phyloP scores from a whole-genome alignment of 345 rosid genomes.

The Crucihimalaya himalaica region DNA sequence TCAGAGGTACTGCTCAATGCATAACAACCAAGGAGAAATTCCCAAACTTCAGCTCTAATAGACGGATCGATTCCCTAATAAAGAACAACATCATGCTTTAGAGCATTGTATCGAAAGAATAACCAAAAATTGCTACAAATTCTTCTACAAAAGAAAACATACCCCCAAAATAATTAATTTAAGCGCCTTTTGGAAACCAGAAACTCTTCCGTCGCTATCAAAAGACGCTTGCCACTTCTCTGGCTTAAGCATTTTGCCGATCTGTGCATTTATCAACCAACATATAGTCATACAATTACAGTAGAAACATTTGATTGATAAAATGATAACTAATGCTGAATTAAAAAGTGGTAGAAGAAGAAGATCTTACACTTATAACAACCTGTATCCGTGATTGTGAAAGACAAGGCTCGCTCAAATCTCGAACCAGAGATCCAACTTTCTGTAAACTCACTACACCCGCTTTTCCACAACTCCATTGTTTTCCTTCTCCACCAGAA shows the following conservation, averaged over 20 bases:
- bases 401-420: conserved; percentile 85
- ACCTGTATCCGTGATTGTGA: conserved; percentile 73
- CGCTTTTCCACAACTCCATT: conserved; percentile 73
- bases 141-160: conserved; percentile 35
- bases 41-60: conserved; percentile 93
- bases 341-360: not conserved
- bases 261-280: conserved; percentile 46
- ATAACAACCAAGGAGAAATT: conserved; percentile 92
- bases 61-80: conserved; percentile 88
- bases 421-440: conserved; percentile 74
- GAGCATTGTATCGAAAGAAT: not conserved
- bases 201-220: conserved; percentile 79
- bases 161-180: conserved; percentile 80
- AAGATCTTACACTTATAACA: conserved; percentile 58
- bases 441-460: conserved; percentile 65
- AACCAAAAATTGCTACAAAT: not conserved
- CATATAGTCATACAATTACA: conserved; percentile 2
- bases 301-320: not conserved
- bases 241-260: conserved; percentile 81
- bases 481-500: conserved; percentile 57
- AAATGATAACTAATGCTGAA: not conserved
- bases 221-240: conserved; percentile 84
- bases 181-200: conserved; percentile 75
- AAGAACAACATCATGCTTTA: conserved; percentile 37
- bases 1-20: conserved; percentile 75